Conservation (phyloP, 192 early-diverging fungal genomes). For the Linnemannia hyalina region DNA sequence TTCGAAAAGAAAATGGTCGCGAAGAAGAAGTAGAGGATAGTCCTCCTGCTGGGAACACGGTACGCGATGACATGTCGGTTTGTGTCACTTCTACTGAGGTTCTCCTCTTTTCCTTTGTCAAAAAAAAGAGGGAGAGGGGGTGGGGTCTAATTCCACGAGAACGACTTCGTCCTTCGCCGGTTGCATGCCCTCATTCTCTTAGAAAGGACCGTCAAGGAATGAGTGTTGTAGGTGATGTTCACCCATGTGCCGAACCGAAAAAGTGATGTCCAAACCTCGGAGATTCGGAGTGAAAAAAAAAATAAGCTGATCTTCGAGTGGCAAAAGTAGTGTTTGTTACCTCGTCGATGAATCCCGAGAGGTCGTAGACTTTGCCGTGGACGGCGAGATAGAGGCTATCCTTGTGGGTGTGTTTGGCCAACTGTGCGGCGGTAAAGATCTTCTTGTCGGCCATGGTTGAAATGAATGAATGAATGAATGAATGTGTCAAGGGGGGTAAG, state of each 20-base stretch:
- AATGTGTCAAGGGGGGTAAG: neutral
- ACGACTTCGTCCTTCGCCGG: too few relatives aligned
- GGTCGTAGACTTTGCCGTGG: conserved; percentile 82
- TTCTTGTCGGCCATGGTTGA: conserved; percentile 60
- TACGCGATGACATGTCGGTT: too few relatives aligned
- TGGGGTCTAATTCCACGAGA: too few relatives aligned
- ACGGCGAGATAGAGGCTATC: conserved; percentile 85
- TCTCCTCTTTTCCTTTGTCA: too few relatives aligned
- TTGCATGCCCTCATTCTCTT: neutral
- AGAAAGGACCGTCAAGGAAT: too few relatives aligned
- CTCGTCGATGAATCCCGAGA: conserved; percentile 83
- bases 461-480: conserved; percentile 10
- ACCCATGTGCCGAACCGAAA: neutral
- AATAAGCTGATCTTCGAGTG: neutral
- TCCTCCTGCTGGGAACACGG: too few relatives aligned
- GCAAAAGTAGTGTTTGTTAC: conserved; percentile 39
- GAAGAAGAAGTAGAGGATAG: neutral
- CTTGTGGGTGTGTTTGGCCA: conserved; percentile 79
- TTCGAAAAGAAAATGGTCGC: neutral
- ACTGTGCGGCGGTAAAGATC: conserved; percentile 72
- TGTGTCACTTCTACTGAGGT: too few relatives aligned
- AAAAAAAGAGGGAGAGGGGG: too few relatives aligned
- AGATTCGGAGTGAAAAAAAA: neutral
- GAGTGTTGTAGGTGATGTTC: neutral
- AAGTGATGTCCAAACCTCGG: neutral